Base-by-base conservation (phyloP, 192 early-diverging fungal genomes). In the Linnemannia elongata region DNA sequence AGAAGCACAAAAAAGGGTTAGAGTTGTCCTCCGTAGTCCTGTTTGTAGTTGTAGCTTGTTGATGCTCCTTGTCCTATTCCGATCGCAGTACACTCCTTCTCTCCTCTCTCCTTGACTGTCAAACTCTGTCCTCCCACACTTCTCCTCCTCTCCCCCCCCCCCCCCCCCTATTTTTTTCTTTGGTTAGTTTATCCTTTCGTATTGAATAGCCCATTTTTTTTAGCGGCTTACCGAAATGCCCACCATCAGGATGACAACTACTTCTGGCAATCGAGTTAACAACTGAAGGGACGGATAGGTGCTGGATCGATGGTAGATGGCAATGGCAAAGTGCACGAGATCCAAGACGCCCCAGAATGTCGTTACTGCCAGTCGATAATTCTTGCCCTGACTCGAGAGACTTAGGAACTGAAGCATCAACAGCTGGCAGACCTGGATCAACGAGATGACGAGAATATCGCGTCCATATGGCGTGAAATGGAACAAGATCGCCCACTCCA, bases 401-500 rank as follows among this genome's bases (percentile, higher is more conserved):
- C 87, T 89, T 22, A 88, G 38, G 38, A 89, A 49, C 82, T 91
- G 88, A 13, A 91, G 86, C 8, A 80, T 69, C 63, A 91, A 75
- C n/a, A 88, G 63, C 54, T 91, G 88, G 38, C 86, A 73, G 41
- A 88, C 71, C 72, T 91, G 88, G 15, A 89, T 76, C 22, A 88
- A 60, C 39, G 90, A 85, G 27, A 91, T 89, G 69, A 89, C 66
- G 30, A 91, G 86, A 33, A 91, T 77, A 80, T 91, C 88, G n/a
- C 74, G 52, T 49, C 88, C 80, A 60, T 38, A 47, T 30, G 83
- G 74, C 27, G 77, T 78, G 54, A 90, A 91, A 69, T 91, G 88
- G 63, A 89, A 85, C 57, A 89, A 49, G 27, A 91, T 78, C 20
- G 90, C 88, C 87, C 89, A 91, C 57, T 91, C 90, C 35, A 89